phyloP scores from a whole-genome alignment of 345 rosid genomes.

The Turritis glabra region DNA sequence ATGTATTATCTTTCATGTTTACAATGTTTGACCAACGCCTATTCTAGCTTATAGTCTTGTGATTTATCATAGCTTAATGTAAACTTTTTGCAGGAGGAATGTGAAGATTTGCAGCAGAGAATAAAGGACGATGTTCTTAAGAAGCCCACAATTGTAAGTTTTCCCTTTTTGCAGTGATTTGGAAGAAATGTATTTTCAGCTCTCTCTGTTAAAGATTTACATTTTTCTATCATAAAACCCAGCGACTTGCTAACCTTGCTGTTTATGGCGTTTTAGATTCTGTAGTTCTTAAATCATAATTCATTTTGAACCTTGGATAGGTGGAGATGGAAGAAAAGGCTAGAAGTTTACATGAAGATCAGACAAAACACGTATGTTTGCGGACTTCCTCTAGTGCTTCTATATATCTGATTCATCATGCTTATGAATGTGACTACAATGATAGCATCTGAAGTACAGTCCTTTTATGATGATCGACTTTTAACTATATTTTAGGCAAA shows the following conservation, averaged over 20 bases:
- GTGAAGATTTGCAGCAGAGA: slow-evolving; percentile 65
- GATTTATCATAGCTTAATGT: slow-evolving; percentile 27
- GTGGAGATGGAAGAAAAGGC: slow-evolving; percentile 71
- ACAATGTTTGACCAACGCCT: not conserved
- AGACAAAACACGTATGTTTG: slow-evolving; percentile 76
- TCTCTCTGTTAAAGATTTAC: slow-evolving; percentile 11
- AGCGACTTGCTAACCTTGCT: not conserved
- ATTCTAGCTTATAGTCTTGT: not conserved
- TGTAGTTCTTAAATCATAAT: slow-evolving; percentile 14
- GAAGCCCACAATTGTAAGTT: slow-evolving; percentile 72
- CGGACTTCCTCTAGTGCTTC: slow-evolving; percentile 15
- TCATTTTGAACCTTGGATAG: slow-evolving; percentile 44
- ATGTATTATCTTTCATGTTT: not conserved
- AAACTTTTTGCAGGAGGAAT: slow-evolving; percentile 68
- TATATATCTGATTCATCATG: not conserved
- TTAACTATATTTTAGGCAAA: slow-evolving; percentile 11
- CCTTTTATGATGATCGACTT: slow-evolving; percentile 11
- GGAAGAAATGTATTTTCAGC: not conserved
- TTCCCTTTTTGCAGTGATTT: not conserved
- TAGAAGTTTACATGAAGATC: slow-evolving; percentile 62
- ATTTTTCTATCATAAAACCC: not conserved
- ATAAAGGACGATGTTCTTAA: slow-evolving; percentile 54
- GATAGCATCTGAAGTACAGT: not conserved
- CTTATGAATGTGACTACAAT: not conserved
- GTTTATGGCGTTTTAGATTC: slow-evolving; percentile 20